Evolutionary conservation across 768 basidiomycete species (phyloP).

Genomic region (Auriscalpium microsporum): DNA sequence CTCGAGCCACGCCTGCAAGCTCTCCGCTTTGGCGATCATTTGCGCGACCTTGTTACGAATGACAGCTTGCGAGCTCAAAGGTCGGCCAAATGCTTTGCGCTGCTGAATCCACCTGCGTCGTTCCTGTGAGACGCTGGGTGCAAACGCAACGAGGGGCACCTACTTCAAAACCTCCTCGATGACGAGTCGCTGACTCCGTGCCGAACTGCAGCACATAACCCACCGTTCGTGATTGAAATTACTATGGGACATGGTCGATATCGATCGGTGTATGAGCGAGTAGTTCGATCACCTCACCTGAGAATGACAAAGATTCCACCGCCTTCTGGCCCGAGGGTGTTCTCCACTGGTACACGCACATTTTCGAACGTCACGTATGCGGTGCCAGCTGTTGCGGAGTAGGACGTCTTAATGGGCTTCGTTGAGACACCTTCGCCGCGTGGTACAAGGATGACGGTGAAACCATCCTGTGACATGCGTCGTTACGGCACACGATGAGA

Average conservation of each 20-base stretch:
- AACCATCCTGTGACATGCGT: slow-evolving; percentile 32
- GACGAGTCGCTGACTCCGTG: slow-evolving; percentile 52
- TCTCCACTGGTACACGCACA: slow-evolving; percentile 78
- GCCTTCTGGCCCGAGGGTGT: slow-evolving; percentile 77
- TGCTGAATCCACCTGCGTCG: slow-evolving; percentile 66
- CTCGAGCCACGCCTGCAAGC: slow-evolving; percentile 78
- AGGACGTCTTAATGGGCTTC: slow-evolving; percentile 79
- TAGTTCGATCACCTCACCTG: slow-evolving; percentile 25
- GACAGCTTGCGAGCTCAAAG: slow-evolving; percentile 73
- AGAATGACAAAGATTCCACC: slow-evolving; percentile 60
- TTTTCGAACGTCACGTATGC: slow-evolving; percentile 74
- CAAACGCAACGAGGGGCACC: slow-evolving; percentile 9
- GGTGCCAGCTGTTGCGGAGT: slow-evolving; percentile 83
- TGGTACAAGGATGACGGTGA: slow-evolving; percentile 85
- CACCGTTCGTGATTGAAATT: slow-evolving; percentile 96
- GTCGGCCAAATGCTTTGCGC: slow-evolving; percentile 89
- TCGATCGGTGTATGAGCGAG: background rate
- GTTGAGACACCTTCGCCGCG: slow-evolving; percentile 76
- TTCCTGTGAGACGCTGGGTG: background rate
- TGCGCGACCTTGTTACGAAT: slow-evolving; percentile 81
- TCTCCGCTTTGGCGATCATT: slow-evolving; percentile 84
- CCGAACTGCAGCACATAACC: slow-evolving; percentile 78
- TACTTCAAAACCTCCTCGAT: slow-evolving; percentile 81
- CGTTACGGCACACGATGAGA: slow-evolving; percentile 21
- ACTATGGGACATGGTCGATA: slow-evolving; percentile 18